phyloP scores from a whole-genome alignment of 495 filamentous ascomycete species.

The Penicillium egyptiacum region DNA sequence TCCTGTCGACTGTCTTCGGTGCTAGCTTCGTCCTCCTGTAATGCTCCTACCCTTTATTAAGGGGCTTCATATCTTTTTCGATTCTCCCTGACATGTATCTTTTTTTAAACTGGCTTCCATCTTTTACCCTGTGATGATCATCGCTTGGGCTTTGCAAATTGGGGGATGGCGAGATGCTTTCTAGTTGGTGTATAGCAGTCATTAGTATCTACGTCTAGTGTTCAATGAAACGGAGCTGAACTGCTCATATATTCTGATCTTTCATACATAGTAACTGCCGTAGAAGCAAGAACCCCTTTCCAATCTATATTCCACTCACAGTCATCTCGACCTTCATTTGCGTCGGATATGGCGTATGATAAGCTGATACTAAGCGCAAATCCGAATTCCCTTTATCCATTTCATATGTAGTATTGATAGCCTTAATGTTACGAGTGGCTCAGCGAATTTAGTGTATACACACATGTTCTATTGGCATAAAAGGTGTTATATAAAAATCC shows the following conservation, averaged over 20 bases:
- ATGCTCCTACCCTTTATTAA: constrained; percentile 13
- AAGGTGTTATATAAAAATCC: too few species aligned
- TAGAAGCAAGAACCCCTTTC: not conserved
- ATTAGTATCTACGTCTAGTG: constrained; percentile 14
- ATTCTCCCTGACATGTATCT: constrained; percentile 23
- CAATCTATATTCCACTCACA: not conserved
- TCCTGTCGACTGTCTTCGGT: constrained; percentile 62
- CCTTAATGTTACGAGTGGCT: too few species aligned
- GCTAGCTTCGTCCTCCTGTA: constrained; percentile 54
- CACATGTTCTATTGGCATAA: too few species aligned
- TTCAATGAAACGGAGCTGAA: constrained; percentile 12
- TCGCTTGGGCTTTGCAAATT: constrained; percentile 2
- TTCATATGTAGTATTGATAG: too few species aligned
- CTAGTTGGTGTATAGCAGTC: constrained; percentile 21
- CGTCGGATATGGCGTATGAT: too few species aligned
- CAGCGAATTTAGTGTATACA: too few species aligned
- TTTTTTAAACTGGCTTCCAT: constrained; percentile 19
- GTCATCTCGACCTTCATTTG: too few species aligned
- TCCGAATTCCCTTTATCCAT: too few species aligned
- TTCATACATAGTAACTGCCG: not conserved
- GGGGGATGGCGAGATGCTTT: constrained; percentile 13
- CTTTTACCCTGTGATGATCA: constrained; percentile 5
- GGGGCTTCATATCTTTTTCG: constrained; percentile 7
- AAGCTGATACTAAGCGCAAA: too few species aligned
- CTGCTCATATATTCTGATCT: constrained; percentile 3